Conservation (phyloP, 2,329 filamentous ascomycete genomes). For the Colletotrichum sansevieriae region DNA sequence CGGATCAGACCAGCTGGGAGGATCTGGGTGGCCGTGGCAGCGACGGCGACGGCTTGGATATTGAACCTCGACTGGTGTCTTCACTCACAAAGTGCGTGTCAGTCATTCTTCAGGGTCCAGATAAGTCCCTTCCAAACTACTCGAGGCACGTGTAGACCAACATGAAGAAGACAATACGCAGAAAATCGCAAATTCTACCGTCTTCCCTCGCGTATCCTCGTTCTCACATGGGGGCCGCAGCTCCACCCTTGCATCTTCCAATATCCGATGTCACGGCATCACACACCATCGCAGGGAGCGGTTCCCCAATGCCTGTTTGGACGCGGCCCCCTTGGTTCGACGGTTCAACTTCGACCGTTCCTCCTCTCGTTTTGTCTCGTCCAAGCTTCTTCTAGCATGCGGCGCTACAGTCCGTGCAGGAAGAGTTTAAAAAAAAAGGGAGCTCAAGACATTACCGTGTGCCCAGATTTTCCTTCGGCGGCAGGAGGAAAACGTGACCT, state of each 20-base stretch:
- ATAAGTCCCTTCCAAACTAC: background rate
- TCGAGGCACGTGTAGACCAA: background rate
- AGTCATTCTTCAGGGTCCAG: background rate
- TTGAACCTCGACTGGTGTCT: slow-evolving; percentile 1
- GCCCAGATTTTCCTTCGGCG: slow-evolving; percentile 14
- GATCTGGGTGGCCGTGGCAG: slow-evolving; percentile 18
- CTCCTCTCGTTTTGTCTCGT: background rate
- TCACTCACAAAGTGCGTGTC: background rate
- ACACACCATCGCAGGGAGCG: slow-evolving; percentile 36
- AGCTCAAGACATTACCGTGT: slow-evolving; percentile 21
- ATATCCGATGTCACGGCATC: too few species aligned
- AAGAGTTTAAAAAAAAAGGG: background rate
- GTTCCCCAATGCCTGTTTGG: slow-evolving; percentile 20
- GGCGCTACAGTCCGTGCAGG: slow-evolving; percentile 18
- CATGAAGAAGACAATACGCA: slow-evolving; percentile 1
- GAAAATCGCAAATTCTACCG: background rate
- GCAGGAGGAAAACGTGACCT: slow-evolving; percentile 8
- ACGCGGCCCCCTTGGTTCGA: slow-evolving; percentile 3
- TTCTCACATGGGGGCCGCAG: background rate
- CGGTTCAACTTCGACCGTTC: slow-evolving; percentile 8
- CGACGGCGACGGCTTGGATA: background rate
- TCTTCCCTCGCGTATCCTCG: slow-evolving; percentile 6
- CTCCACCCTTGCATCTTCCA: slow-evolving; percentile 36
- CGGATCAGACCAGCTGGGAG: slow-evolving; percentile 2
- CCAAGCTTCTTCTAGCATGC: slow-evolving; percentile 32